phyloP scores from a whole-genome alignment of 495 filamentous ascomycete species.

The Margaritispora aquatica region DNA sequence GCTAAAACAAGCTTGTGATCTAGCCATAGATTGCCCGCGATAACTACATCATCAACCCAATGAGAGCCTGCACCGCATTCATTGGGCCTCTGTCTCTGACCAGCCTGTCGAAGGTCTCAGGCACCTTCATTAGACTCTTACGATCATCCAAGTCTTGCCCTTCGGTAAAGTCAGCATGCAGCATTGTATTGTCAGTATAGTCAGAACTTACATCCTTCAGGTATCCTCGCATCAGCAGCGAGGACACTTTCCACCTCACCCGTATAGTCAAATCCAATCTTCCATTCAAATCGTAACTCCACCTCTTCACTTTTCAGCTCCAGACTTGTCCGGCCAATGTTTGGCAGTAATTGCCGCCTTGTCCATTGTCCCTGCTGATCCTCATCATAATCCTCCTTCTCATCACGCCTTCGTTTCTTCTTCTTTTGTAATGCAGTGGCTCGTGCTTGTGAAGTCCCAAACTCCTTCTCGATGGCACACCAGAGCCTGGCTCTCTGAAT shows the following conservation, averaged over 20 bases:
- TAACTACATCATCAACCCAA: slow-evolving; percentile 37
- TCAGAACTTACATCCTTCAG: slow-evolving; percentile 43
- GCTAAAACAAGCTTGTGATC: too few species aligned
- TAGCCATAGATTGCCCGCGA: too few species aligned
- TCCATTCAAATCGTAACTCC: slow-evolving; percentile 44
- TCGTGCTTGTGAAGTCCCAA: slow-evolving; percentile 26
- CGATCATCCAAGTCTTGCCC: slow-evolving; percentile 46
- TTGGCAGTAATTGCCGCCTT: slow-evolving; percentile 24
- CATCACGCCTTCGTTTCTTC: slow-evolving; percentile 20
- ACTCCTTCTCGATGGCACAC: slow-evolving; percentile 35
- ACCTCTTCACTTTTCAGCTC: slow-evolving; percentile 27
- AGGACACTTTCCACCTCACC: slow-evolving; percentile 52
- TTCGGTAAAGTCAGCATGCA: slow-evolving; percentile 28
- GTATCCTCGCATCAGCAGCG: slow-evolving; percentile 36
- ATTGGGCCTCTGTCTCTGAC: slow-evolving; percentile 44
- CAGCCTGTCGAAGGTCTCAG: slow-evolving; percentile 45
- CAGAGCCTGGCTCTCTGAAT: slow-evolving; percentile 39
- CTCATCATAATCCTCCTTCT: slow-evolving; percentile 11
- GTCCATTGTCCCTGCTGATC: slow-evolving; percentile 12
- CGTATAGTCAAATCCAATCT: slow-evolving; percentile 55
- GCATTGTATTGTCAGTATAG: neutral
- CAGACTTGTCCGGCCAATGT: slow-evolving; percentile 37
- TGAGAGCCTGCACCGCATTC: slow-evolving; percentile 43
- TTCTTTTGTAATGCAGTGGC: slow-evolving; percentile 27
- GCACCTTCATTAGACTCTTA: slow-evolving; percentile 40